A percentile compares a stretch with the other conserved stretches of the same genome.
Evolutionary conservation across 495 filamentous ascomycete genomes (phyloP).

Genomic region (Lindgomyces ingoldianus): DNA sequence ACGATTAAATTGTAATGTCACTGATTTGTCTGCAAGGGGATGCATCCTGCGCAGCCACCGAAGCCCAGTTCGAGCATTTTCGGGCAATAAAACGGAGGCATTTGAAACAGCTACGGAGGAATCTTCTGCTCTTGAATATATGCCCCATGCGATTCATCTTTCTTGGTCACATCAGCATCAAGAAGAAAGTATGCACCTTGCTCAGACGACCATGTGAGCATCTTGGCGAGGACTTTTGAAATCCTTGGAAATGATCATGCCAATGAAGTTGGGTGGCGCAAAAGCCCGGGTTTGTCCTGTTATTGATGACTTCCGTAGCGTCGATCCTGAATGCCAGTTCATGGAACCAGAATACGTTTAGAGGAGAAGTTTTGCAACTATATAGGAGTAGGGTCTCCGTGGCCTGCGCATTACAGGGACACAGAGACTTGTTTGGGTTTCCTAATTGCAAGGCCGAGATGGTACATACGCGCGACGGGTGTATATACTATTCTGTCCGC

Average conservation of each 20-base stretch:
- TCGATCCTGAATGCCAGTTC: constrained; percentile 2
- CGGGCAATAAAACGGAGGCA: neutral
- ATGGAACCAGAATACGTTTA: constrained; percentile 4
- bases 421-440: too few relatives aligned
- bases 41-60: too few relatives aligned
- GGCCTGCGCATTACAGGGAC: too few relatives aligned
- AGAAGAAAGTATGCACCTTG: constrained; percentile 9
- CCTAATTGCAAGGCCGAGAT: too few relatives aligned
- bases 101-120: neutral
- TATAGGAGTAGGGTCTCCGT: too few relatives aligned
- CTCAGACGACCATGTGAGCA: neutral
- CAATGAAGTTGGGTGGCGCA: constrained; percentile 8
- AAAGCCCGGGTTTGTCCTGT: constrained; percentile 14
- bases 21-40: too few relatives aligned
- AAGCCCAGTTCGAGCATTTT: too few relatives aligned
- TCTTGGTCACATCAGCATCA: constrained; percentile 4
- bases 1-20: too few relatives aligned
- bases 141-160: constrained; percentile 13
- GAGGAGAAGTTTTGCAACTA: too few relatives aligned
- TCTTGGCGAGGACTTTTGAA: neutral
- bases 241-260: neutral
- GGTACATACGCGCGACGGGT: too few relatives aligned
- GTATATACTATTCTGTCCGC: too few relatives aligned
- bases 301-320: constrained; percentile 15
- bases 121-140: constrained; percentile 23